Conservation (phyloP, 768 basidiomycete species). For the Holtermanniella nyarrowii region DNA sequence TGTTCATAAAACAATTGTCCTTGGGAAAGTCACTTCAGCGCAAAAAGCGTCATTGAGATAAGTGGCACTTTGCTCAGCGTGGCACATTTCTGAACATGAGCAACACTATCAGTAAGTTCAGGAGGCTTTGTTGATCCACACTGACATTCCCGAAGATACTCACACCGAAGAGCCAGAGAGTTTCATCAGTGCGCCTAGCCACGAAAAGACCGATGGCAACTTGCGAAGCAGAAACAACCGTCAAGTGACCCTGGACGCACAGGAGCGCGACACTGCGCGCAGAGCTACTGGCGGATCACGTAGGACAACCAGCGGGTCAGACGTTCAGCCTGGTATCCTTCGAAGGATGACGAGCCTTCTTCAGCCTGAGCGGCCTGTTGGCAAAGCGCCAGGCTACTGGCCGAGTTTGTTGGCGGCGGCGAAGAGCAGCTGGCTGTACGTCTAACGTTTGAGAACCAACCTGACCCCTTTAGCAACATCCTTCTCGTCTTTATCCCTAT, state of each 20-base stretch:
- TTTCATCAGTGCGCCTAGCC: not conserved
- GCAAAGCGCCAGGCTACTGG: constrained; percentile 25
- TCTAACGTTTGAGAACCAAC: constrained; percentile 13
- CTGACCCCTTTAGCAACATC: constrained; percentile 44
- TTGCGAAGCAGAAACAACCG: not conserved
- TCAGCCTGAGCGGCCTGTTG: constrained; percentile 32
- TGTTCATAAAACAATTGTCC: no score
- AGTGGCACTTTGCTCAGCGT: no score
- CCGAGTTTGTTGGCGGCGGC: constrained; percentile 27
- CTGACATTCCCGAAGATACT: no score
- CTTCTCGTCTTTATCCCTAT: constrained; percentile 49
- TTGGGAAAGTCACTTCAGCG: no score
- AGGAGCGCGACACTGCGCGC: not conserved
- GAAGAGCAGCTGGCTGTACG: constrained; percentile 31
- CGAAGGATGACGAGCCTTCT: constrained; percentile 36
- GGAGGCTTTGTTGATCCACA: no score
- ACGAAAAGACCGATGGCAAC: not conserved
- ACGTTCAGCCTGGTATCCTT: constrained; percentile 13
- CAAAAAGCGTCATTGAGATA: no score
- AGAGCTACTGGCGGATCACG: not conserved
- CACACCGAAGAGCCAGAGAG: not conserved
- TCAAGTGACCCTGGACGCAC: not conserved
- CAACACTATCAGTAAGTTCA: no score
- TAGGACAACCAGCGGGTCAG: not conserved
- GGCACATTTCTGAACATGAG: no score